Base-by-base conservation (phyloP, 805 yeast genomes). In the Starmerella kuoi region DNA sequence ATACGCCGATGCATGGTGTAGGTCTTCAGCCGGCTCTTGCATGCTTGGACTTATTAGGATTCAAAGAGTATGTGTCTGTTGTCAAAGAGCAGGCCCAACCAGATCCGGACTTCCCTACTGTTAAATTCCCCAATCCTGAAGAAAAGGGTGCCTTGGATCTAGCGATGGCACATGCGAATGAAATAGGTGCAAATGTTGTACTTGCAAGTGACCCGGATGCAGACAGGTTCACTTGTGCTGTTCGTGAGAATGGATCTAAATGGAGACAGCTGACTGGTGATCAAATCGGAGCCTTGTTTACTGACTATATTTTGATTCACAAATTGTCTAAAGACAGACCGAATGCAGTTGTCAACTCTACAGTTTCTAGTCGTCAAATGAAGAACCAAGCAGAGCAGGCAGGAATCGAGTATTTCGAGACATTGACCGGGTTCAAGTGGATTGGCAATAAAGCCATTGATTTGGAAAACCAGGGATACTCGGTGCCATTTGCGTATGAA, bases 181-280 rank as follows among this genome's bases (percentile, higher is more conserved):
- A 54, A 5, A 57, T 61, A 2, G 67, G 67, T 0, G 59, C 70
- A 20, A 57, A 63, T 2, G 57, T 85, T 24, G 88, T 88, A 2
- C 54, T 88, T 2, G 95, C 95, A 1, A 88, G 80, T 59, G 98
- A 88, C 56, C 98, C 98, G 0, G 98, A 88, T 61, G 98, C 97
- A 0, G 98, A 88, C 59, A 67, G 98, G 45, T 88, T 88, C 56
- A 78, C 91, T 6, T 80, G 74, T 8, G 95, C 94, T 0, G 70
- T 81, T 17, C 75, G 72, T 49, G 40, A 34, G n/a, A 42, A 49
- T 3, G 67, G 66, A 12, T 45, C 54, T 14, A 25, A 25, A 25
- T 87, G 95, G 94, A 64, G 60, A 42, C 96, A 87, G 59, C 62
- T 88, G 40, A 78, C 87, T 0, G 98, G 98, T 2, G 87, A 88